phyloP scores from a whole-genome alignment of 2,329 filamentous ascomycete genomes.

The Diaporthe sp. region DNA sequence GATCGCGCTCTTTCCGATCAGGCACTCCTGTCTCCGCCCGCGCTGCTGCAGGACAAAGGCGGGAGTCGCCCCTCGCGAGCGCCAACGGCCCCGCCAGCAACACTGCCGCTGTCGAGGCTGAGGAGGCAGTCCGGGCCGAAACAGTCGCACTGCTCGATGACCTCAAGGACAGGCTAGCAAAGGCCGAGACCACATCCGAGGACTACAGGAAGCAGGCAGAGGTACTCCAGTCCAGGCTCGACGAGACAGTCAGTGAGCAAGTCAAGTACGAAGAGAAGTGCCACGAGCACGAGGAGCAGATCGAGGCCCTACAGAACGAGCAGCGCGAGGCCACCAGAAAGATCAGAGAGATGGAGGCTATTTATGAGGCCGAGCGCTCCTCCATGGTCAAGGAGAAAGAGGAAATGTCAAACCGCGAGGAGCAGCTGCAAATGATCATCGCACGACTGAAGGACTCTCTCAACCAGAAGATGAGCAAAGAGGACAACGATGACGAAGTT shows the following conservation, averaged over 20 bases:
- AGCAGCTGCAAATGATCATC: slow-evolving; percentile 91
- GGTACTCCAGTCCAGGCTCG: slow-evolving; percentile 86
- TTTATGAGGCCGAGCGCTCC: slow-evolving; percentile 91
- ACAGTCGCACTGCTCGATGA: slow-evolving; percentile 85
- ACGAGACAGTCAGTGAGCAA: slow-evolving; percentile 88
- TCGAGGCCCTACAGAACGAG: slow-evolving; percentile 85
- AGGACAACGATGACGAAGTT: slow-evolving; percentile 72
- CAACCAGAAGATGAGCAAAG: slow-evolving; percentile 76
- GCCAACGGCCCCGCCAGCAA: slow-evolving; percentile 52
- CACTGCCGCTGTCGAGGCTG: slow-evolving; percentile 64
- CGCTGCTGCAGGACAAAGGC: slow-evolving; percentile 75
- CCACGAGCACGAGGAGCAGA: slow-evolving; percentile 87
- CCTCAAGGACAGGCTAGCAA: slow-evolving; percentile 84
- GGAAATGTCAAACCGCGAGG: slow-evolving; percentile 84
- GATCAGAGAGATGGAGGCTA: slow-evolving; percentile 90
- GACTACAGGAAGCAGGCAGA: slow-evolving; percentile 88
- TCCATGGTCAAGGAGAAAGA: slow-evolving; percentile 93
- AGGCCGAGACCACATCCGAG: slow-evolving; percentile 83
- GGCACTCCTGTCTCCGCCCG: slow-evolving; percentile 80
- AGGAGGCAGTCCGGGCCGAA: slow-evolving; percentile 84
- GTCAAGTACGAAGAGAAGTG: slow-evolving; percentile 87
- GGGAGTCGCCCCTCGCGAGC: slow-evolving; percentile 59
- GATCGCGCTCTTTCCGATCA: slow-evolving; percentile 74
- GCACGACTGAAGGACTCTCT: slow-evolving; percentile 92
- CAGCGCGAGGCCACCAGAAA: slow-evolving; percentile 87